Evolutionary conservation across 306 rosid genomes (phyloP), one percentile per base, ranked within the genome.

Genomic region (Fragaria vesca): DNA sequence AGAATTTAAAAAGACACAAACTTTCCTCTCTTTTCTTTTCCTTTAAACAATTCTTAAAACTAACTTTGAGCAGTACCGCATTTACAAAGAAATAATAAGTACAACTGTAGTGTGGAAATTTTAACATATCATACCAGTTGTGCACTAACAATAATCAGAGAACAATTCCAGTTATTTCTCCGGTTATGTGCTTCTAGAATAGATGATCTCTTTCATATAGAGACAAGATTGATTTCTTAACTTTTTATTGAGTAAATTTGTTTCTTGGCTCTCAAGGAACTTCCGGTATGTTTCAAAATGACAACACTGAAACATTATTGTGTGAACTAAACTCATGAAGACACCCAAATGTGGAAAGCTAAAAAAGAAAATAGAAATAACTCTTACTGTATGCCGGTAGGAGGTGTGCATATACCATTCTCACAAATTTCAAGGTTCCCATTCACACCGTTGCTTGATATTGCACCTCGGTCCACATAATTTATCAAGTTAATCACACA

Each of bases 391-490:
- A 93, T 93, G 77, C 98, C 98, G 15, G 87, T 76, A 61, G 93
- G 96, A 50, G 88, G 62, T 36, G 89, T 76, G 92, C 98, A 93
- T 68, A 54, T 72, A 34, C 91, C 93, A 76, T 76, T 72, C 52
- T 77, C 79, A 87, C 98, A 93, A 66, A 85, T 86, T 87, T 78
- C 78, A 20, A n/a, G 85, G 74, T 84, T 88, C 61, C 98, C 98
- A 76, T 91, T 93, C 69, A 93, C 98, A 71, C 98, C 98, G 71
- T 91, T 93, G 86, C 98, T 93, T 62, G 97, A 97, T 80, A 93
- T 93, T 76, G 93, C 85, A 82, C 98, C 98, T 70, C 96, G 92
- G 75, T 93, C 98, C 86, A 91, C 67, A 81, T 90, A 93, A 86
- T 90, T 93, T 83, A 93, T 62, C 88, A 93, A 71, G 87, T 91